Base-by-base conservation (phyloP, 2,329 filamentous ascomycete species). In the Hortaea sp. region DNA sequence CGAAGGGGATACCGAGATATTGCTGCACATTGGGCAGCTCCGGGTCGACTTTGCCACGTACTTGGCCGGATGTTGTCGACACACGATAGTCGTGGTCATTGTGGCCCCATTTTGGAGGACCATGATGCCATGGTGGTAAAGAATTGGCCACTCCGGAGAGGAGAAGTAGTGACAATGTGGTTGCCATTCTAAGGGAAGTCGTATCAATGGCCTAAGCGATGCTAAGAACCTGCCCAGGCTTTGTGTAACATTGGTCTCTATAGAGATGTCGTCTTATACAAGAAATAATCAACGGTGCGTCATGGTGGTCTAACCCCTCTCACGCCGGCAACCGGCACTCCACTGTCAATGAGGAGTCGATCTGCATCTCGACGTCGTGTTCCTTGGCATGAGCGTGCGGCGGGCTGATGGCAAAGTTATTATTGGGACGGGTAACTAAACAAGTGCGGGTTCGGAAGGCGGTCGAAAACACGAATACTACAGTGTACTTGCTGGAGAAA, bases 1-100 rank as follows among this genome's bases (percentile, higher is more conserved):
- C 57, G 41, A 51, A 58, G n/a, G 56, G 56, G 6, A 59, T 49
- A n/a, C 56, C 52, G 10, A 56, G 48, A 44, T 55, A 59, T 28
- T 58, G 54, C 28, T 48, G 39, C 20, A 46, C 29, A 13, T 49
- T 40, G 5, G 49, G 53, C 11, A 35, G 37, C 3, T 38, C 42
- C 7, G 43, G 29, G 29, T 53, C 46, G 31, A 53, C 44, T 6
- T 43, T 48, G 29, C 53, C 53, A 4, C 43, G 44, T 11, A 52
- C 41, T 5, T 45, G 44, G 40, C 49, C 53, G 7, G 45, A 49
- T 5, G 49, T 41, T 13, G 53, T 50, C 4, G 30, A 46, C 6
- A 46, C 38, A 7, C 37, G 32, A 35, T 35, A 20, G 20, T 20
- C 20, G 2, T 20, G 20, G 20, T 35, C n/a, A n/a, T 35, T n/a